Evolutionary conservation across 2,329 filamentous ascomycete genomes (phyloP), one percentile per base, ranked within the genome.

Genomic region (Epichloe sibirici): DNA sequence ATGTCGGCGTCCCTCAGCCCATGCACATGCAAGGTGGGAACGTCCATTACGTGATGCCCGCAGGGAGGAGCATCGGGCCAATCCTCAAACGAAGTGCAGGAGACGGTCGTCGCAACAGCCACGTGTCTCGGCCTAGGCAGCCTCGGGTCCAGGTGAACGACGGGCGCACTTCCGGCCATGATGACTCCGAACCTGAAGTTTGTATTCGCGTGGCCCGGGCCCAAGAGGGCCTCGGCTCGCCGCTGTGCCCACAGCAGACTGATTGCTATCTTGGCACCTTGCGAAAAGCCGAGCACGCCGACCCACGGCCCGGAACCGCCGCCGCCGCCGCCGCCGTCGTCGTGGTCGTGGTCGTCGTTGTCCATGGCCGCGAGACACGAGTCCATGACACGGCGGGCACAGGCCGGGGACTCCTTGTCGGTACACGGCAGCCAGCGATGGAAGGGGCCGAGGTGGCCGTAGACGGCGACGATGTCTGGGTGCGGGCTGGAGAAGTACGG

Each of bases 401-500:
- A 59, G 55, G 75, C 71, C 53, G 79, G 67, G 45, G 74, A 74
- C 38, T 78, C 67, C 13, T 50, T 35, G 4, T n/a, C 28, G 38
- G 13, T 9, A 80, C 82, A 87, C 49, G 82, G 75, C 51, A 87
- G 70, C 75, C 75, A 78, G 54, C 74, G 69, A 57, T 71, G 71
- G 64, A 87, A 90, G 2, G 86, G 86, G 0, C 77, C 85, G 55
- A 73, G 76, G 55, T 81, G 74, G 45, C 75, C 76, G 65, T 87
- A 90, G 4, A 87, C 82, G 13, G 74, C 66, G 21, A 80, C 66
- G 13, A 90, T 78, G 57, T 78, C 82, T 0, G 80, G 74, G 42
- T 84, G 82, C 1, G 85, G 70, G 3, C 72, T 64, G 57, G 79
- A 83, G 53, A 75, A 71, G 65, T 83, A 86, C 1, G 86, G 85